Percentiles rank a stretch among this genome's conserved stretches.
Evolutionary conservation across 2,329 filamentous ascomycete species (phyloP).

Genomic region (Diaporthe batatas): DNA sequence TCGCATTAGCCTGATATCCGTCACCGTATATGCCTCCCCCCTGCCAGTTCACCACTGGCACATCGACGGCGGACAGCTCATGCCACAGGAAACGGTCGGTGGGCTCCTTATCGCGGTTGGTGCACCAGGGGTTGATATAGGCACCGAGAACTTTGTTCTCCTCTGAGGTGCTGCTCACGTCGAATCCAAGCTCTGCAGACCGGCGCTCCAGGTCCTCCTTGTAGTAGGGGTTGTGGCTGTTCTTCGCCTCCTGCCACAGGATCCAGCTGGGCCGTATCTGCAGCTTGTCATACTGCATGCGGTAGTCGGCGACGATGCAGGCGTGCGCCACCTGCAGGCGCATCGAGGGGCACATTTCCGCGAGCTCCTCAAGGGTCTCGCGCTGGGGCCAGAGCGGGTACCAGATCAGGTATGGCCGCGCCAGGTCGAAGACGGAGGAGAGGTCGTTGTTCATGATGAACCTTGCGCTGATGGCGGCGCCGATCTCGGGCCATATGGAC

Average conservation of each 20-base stretch:
- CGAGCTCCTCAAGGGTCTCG: neutral
- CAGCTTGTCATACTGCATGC: neutral
- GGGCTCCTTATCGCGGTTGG: neutral
- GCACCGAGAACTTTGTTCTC: neutral
- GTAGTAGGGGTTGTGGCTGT: slow-evolving; percentile 5
- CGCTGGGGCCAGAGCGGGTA: slow-evolving; percentile 1
- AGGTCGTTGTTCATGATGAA: slow-evolving; percentile 6
- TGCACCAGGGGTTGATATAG: neutral
- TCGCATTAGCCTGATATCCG: neutral
- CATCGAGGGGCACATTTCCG: neutral
- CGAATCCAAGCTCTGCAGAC: neutral
- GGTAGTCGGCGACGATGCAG: slow-evolving; percentile 1
- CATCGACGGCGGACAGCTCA: neutral
- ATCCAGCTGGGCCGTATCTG: neutral
- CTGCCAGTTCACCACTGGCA: neutral
- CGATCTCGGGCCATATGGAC: neutral
- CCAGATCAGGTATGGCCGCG: neutral
- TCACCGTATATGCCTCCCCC: neutral
- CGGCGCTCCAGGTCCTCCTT: neutral
- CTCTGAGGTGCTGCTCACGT: neutral
- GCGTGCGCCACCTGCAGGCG: neutral
- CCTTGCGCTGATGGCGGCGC: neutral
- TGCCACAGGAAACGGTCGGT: neutral
- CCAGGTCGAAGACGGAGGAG: neutral
- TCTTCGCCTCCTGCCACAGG: neutral